Evolutionary conservation across 2,329 filamentous ascomycete species (phyloP).

Genomic region (Aspergillus flavus): DNA sequence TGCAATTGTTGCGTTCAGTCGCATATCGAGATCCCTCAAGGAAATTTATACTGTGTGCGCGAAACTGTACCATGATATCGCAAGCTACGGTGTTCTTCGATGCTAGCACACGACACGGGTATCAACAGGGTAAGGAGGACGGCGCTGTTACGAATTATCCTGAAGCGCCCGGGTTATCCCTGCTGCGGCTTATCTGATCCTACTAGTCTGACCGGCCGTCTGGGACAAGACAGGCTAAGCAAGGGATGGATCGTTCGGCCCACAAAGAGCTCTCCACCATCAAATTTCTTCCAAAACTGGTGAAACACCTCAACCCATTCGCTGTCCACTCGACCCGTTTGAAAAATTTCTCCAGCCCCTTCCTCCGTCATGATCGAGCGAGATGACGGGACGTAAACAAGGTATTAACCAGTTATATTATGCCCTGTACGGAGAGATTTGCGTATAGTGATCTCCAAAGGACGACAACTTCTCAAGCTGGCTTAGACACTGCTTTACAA

Average conservation of each 20-base stretch:
- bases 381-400: neutral
- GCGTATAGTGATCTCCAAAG: neutral
- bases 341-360: neutral
- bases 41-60: neutral
- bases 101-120: neutral
- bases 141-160: neutral
- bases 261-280: conserved; percentile 4
- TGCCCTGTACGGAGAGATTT: neutral
- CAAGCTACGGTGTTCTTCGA: neutral
- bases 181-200: conserved; percentile 6
- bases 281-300: neutral
- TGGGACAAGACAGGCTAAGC: conserved; percentile 2
- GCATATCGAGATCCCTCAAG: neutral
- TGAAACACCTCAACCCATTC: neutral
- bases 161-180: neutral
- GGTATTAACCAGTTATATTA: neutral
- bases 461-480: neutral
- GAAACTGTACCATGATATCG: neutral
- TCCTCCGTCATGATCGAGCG: neutral
- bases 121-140: neutral
- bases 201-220: neutral
- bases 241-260: conserved; percentile 1
- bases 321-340: neutral
- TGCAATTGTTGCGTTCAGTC: neutral
- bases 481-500: no score